Conservation (phyloP, 2,329 filamentous ascomycete species). For the Fusarium duplospermum region DNA sequence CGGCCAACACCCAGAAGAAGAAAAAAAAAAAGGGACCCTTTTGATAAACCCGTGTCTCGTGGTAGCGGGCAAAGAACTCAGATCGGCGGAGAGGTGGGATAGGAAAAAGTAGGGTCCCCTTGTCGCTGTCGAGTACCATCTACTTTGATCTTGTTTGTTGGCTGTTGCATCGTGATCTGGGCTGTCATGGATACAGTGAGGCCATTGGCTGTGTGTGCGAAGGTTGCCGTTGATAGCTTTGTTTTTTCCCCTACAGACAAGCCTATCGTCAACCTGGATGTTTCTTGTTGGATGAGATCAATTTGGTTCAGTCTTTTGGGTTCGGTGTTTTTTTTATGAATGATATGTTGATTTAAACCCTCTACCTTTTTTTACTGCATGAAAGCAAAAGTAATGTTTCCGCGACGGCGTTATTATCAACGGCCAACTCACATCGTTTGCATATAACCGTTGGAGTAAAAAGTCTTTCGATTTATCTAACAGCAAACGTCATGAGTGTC, state of each 20-base stretch:
- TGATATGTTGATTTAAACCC: neutral
- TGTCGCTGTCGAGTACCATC: constrained; percentile 25
- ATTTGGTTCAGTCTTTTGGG: neutral
- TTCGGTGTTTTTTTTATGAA: neutral
- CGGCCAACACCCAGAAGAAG: neutral
- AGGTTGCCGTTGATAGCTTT: neutral
- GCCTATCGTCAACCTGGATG: neutral
- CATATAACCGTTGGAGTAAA: constrained; percentile 14
- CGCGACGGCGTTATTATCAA: neutral
- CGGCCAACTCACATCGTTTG: constrained; percentile 10
- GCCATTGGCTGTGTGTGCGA: constrained; percentile 20
- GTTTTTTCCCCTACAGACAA: neutral
- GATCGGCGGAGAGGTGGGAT: constrained; percentile 25
- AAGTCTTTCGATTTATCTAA: neutral
- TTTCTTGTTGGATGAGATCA: neutral
- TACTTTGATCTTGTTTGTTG: constrained; percentile 14
- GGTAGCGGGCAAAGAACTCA: neutral
- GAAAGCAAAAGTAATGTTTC: neutral
- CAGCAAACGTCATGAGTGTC: constrained; percentile 23
- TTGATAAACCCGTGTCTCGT: constrained; percentile 2
- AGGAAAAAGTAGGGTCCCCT: constrained; percentile 16
- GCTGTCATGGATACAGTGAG: constrained; percentile 1
- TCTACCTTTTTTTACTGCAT: neutral
- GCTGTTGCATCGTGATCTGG: constrained; percentile 29
- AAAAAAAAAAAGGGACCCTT: neutral